Evolutionary conservation across 345 rosid genomes (phyloP).

Genomic region (Leavenworthia alabamica): DNA sequence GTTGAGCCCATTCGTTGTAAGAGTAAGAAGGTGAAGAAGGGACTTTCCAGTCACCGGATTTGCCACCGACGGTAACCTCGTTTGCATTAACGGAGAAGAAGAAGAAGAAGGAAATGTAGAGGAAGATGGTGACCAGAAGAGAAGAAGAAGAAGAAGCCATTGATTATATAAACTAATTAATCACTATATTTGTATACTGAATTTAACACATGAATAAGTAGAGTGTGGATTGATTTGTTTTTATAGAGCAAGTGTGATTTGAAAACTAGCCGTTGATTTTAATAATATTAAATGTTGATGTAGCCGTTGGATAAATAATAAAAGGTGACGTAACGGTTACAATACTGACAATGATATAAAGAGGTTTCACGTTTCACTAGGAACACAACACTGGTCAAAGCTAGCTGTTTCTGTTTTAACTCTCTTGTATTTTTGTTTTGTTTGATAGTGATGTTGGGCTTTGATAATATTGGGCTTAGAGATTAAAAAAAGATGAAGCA

Average conservation of each 20-base stretch:
- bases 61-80: slow-evolving; percentile 52
- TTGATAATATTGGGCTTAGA: neutral
- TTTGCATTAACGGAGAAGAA: slow-evolving; percentile 26
- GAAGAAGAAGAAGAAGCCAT: slow-evolving; percentile 31
- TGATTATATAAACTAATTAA: neutral
- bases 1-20: slow-evolving; percentile 63
- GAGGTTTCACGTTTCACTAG: slow-evolving; percentile 1
- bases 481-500: neutral
- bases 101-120: slow-evolving; percentile 4
- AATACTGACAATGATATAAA: slow-evolving; percentile 7
- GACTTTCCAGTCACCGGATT: slow-evolving; percentile 49
- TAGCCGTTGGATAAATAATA: slow-evolving; percentile 19
- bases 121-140: neutral
- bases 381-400: slow-evolving; percentile 22
- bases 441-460: slow-evolving; percentile 1
- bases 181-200: neutral
- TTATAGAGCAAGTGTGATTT: slow-evolving; percentile 7
- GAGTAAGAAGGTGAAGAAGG: slow-evolving; percentile 53
- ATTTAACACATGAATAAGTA: neutral
- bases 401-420: slow-evolving; percentile 7
- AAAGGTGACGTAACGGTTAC: slow-evolving; percentile 23
- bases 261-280: slow-evolving; percentile 18
- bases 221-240: neutral
- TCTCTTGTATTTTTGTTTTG: neutral
- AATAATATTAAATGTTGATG: neutral